A percentile compares a stretch with the other conserved stretches of the same genome.
Conservation (phyloP, 1,284 basidiomycete genomes). For the Erythrobasidium hasegawianum region DNA sequence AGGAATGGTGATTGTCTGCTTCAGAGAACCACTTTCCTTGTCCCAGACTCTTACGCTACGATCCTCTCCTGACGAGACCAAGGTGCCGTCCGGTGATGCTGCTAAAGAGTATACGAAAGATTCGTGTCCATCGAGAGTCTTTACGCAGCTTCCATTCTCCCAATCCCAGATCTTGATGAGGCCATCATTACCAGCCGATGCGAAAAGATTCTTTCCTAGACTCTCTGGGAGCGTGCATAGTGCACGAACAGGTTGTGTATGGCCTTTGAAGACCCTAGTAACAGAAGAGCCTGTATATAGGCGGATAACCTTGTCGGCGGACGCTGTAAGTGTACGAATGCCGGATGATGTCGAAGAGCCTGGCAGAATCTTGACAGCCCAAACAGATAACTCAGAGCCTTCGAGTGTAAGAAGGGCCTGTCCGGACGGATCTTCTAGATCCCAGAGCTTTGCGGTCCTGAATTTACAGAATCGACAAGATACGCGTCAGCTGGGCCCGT, state of each 20-base stretch:
- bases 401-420: slow-evolving; percentile 68
- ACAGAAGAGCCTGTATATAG: slow-evolving; percentile 60
- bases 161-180: slow-evolving; percentile 89
- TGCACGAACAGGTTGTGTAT: slow-evolving; percentile 84
- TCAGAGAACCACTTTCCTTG: slow-evolving; percentile 69
- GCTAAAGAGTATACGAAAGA: slow-evolving; percentile 93
- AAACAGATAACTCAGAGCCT: slow-evolving; percentile 87
- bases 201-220: slow-evolving; percentile 66
- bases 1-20: slow-evolving; percentile 83
- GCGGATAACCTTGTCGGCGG: slow-evolving; percentile 91
- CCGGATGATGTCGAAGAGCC: slow-evolving; percentile 49
- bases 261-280: slow-evolving; percentile 72
- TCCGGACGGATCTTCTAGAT: slow-evolving; percentile 59
- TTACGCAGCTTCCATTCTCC: slow-evolving; percentile 65
- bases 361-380: slow-evolving; percentile 82
- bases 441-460: slow-evolving; percentile 91
- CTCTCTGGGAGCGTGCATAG: slow-evolving; percentile 64
- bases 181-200: slow-evolving; percentile 93
- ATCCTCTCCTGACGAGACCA: slow-evolving; percentile 91
- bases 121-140: slow-evolving; percentile 83
- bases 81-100: slow-evolving; percentile 64
- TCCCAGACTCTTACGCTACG: slow-evolving; percentile 89
- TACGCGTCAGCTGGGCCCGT: background rate
- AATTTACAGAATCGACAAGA: background rate
- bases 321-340: slow-evolving; percentile 64